Evolutionary conservation across 345 rosid species (phyloP).

Genomic region (Balakata baccata): DNA sequence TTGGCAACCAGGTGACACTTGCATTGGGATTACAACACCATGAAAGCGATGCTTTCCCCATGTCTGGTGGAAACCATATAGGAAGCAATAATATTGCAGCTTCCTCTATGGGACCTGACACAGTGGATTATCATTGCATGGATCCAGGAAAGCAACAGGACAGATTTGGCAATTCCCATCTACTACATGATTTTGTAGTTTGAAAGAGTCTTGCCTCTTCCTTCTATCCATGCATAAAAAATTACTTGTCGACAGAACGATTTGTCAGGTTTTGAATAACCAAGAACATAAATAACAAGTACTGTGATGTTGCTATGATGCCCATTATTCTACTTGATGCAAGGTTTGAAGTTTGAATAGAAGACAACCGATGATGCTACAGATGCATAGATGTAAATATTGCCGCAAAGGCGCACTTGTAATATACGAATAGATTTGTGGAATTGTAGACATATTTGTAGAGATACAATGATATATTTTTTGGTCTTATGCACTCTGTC

Average conservation of each 20-base stretch:
- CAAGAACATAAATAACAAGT: constrained; percentile 8
- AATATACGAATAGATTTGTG: constrained; percentile 25
- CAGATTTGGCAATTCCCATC: constrained; percentile 56
- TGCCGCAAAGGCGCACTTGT: constrained; percentile 14
- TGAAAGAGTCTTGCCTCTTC: constrained; percentile 30
- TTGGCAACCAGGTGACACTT: constrained; percentile 57
- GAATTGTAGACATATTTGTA: constrained; percentile 28
- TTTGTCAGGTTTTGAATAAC: neutral
- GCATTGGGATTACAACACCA: constrained; percentile 71
- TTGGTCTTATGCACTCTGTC: constrained; percentile 14
- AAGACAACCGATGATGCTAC: constrained; percentile 7
- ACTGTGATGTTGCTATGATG: constrained; percentile 1
- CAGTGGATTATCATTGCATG: constrained; percentile 46
- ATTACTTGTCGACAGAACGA: constrained; percentile 4
- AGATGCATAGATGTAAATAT: constrained; percentile 21
- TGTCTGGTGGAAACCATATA: constrained; percentile 35
- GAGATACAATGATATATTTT: constrained; percentile 20
- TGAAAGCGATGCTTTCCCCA: constrained; percentile 46
- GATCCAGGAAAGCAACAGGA: constrained; percentile 50
- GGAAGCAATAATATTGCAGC: constrained; percentile 28
- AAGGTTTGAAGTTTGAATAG: constrained; percentile 14
- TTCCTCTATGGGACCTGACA: constrained; percentile 39
- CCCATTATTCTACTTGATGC: neutral
- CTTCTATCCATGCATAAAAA: neutral
- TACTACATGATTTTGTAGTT: constrained; percentile 76